Conservation (phyloP, 768 basidiomycete species). For the Suillus subaureus region DNA sequence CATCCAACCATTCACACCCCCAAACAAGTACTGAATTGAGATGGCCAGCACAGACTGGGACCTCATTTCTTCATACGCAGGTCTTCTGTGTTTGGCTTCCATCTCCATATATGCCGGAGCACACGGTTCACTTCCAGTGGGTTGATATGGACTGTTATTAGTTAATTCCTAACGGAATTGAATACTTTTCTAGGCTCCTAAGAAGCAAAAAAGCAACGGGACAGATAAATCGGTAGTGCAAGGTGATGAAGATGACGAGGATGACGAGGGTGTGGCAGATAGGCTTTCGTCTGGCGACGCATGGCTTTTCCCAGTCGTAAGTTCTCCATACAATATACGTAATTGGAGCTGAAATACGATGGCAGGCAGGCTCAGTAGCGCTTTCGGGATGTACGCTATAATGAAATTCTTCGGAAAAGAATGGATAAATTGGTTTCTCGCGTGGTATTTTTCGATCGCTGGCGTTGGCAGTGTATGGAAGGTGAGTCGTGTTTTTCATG, state of each 20-base stretch:
- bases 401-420: constrained; percentile 77
- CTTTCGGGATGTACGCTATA: constrained; percentile 69
- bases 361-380: constrained; percentile 62
- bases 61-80: constrained; percentile 66
- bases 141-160: constrained; percentile 23
- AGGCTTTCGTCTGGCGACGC: constrained; percentile 69
- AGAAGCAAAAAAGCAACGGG: neutral
- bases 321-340: constrained; percentile 22
- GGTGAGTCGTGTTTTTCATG: constrained; percentile 39
- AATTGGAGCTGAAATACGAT: neutral
- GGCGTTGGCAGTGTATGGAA: constrained; percentile 72
- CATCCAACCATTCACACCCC: neutral
- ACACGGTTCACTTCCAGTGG: constrained; percentile 65
- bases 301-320: constrained; percentile 75
- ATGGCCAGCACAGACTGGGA: constrained; percentile 49
- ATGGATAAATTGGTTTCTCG: constrained; percentile 83
- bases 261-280: constrained; percentile 60
- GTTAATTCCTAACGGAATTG: neutral
- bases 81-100: constrained; percentile 65
- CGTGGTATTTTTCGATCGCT: constrained; percentile 70
- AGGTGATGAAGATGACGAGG: constrained; percentile 55
- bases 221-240: constrained; percentile 18
- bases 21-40: constrained; percentile 8
- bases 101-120: constrained; percentile 73
- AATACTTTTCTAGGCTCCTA: neutral